A percentile compares a stretch with the other conserved stretches of the same genome.
These are phyloP conservation scores for Cicer judaicum DNA, from an alignment of 306 rosid genomes.

Conservation along the genomic window DNA sequence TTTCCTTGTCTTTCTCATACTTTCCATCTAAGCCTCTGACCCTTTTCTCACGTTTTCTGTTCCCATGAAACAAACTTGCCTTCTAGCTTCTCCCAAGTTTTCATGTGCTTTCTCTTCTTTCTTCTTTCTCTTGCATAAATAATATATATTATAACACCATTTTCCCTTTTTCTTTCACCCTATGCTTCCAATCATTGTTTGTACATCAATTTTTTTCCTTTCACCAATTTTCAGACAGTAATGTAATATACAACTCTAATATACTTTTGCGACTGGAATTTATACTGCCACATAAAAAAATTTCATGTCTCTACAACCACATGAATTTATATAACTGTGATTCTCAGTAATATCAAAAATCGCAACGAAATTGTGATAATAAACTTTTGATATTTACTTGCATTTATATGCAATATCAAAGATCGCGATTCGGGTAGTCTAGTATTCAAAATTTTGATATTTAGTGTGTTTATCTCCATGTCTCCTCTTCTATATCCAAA, in stretches of 20 bases:
- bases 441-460: no score
- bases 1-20: constrained; percentile 46
- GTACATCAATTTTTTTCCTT: constrained; percentile 1
- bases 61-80: neutral
- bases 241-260: constrained; percentile 2
- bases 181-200: constrained; percentile 34
- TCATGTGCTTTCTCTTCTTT: constrained; percentile 11
- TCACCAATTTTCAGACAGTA: neutral
- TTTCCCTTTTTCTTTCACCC: neutral
- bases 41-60: constrained; percentile 46
- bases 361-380: neutral
- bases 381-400: neutral
- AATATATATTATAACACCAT: neutral
- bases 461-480: constrained; percentile 52
- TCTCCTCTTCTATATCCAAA: constrained; percentile 64
- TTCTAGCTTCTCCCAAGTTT: neutral
- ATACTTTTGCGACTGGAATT: neutral
- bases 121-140: constrained; percentile 11
- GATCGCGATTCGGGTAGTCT: no score
- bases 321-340: neutral
- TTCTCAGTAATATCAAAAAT: neutral
- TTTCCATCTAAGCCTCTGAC: constrained; percentile 50
- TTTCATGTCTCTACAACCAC: neutral
- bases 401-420: no score
- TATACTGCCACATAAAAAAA: neutral